These are phyloP conservation scores for Ascobolus immersus DNA, from an alignment of 495 filamentous ascomycete genomes.

Conservation along the genomic window DNA sequence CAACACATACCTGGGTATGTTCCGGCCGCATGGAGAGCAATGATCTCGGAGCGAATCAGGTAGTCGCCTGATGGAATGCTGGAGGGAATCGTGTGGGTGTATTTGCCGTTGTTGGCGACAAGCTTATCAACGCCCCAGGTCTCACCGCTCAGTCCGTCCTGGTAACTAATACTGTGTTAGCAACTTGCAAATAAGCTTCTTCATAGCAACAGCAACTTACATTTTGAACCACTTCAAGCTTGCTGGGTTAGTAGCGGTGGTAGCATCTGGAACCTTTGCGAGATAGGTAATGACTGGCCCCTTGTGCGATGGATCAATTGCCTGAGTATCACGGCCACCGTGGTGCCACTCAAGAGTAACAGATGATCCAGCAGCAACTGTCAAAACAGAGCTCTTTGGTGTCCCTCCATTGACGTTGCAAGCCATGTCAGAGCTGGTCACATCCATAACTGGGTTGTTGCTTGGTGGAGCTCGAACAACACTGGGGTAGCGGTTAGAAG, in stretches of 20 bases:
- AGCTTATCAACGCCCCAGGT: slow-evolving; percentile 24
- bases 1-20: slow-evolving; percentile 1
- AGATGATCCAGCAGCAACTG: slow-evolving; percentile 13
- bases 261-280: slow-evolving; percentile 26
- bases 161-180: slow-evolving; percentile 7
- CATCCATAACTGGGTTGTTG: slow-evolving; percentile 25
- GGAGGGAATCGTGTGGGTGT: slow-evolving; percentile 18
- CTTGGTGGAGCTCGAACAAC: slow-evolving; percentile 23
- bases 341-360: slow-evolving; percentile 27
- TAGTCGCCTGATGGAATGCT: slow-evolving; percentile 22
- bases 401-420: slow-evolving; percentile 21
- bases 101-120: slow-evolving; percentile 22
- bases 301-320: slow-evolving; percentile 23
- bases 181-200: not conserved
- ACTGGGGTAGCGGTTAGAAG: slow-evolving; percentile 9
- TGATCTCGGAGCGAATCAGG: slow-evolving; percentile 25
- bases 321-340: slow-evolving; percentile 20
- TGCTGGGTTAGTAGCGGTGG: slow-evolving; percentile 19
- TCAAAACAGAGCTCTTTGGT: slow-evolving; percentile 17
- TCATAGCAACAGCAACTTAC: not conserved
- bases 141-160: slow-evolving; percentile 21
- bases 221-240: slow-evolving; percentile 27
- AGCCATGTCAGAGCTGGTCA: slow-evolving; percentile 19
- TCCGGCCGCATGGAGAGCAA: slow-evolving; percentile 24
- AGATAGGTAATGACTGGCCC: slow-evolving; percentile 27